A percentile compares a stretch with the other conserved stretches of the same genome.
These are phyloP conservation scores for Aureobasidium sp. DNA, from an alignment of 2,329 filamentous ascomycete genomes.

Conservation along the genomic window DNA sequence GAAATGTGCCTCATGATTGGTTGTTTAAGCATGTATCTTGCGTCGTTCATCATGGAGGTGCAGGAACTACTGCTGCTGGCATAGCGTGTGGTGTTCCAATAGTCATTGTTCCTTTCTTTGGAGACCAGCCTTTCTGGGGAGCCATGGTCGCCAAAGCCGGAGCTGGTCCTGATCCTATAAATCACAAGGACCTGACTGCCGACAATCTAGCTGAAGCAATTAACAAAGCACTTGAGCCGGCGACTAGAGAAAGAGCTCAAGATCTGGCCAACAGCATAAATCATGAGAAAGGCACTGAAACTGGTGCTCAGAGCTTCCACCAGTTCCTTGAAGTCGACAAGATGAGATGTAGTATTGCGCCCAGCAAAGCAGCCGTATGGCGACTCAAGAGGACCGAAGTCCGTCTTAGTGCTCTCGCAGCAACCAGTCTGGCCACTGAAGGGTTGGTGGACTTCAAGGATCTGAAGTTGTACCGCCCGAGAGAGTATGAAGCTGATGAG, in stretches of 20 bases:
- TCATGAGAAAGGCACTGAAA: constrained; percentile 33
- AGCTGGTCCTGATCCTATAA: constrained; percentile 33
- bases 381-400: constrained; percentile 59
- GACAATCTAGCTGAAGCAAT: constrained; percentile 38
- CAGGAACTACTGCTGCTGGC: constrained; percentile 51
- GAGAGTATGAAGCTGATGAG: constrained; percentile 67
- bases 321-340: constrained; percentile 50
- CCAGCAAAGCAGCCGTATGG: constrained; percentile 65
- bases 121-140: constrained; percentile 53
- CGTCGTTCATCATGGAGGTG: constrained; percentile 54
- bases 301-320: constrained; percentile 39
- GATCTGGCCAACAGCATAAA: constrained; percentile 35
- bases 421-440: constrained; percentile 56
- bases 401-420: constrained; percentile 63
- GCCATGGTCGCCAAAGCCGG: constrained; percentile 46
- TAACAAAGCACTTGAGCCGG: constrained; percentile 31
- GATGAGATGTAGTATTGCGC: constrained; percentile 61
- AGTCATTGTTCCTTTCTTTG: constrained; percentile 49
- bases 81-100: constrained; percentile 45
- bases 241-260: constrained; percentile 29
- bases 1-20: constrained; percentile 54
- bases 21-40: constrained; percentile 49
- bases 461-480: constrained; percentile 54
- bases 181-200: constrained; percentile 34
- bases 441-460: constrained; percentile 59